These are phyloP conservation scores for Quercus variabilis DNA, from an alignment of 306 rosid species.

Conservation along the genomic window DNA sequence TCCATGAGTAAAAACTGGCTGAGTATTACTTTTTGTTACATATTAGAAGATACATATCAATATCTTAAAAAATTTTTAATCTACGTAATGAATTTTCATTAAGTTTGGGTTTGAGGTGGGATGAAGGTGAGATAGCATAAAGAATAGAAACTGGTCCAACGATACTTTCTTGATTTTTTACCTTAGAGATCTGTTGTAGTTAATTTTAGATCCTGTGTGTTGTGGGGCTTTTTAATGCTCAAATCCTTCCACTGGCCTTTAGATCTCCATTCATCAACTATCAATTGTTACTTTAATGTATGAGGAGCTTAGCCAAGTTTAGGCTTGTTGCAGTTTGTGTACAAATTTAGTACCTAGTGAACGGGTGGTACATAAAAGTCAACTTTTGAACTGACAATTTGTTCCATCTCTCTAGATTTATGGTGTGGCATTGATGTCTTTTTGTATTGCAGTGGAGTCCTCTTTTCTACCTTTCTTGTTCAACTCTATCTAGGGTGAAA, in stretches of 20 bases:
- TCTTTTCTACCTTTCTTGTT: neutral
- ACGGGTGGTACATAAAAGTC: neutral
- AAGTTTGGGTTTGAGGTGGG: neutral
- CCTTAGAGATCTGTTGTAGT: neutral
- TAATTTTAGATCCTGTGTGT: neutral
- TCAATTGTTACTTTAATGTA: neutral
- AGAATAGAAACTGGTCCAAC: neutral
- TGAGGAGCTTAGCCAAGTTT: neutral
- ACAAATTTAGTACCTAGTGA: neutral
- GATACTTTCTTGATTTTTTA: neutral
- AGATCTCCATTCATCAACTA: neutral
- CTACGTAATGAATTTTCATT: too few species aligned
- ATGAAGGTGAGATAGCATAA: neutral
- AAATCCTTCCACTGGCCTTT: slow-evolving; percentile 7
- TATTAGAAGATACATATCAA: neutral
- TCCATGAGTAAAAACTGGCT: neutral
- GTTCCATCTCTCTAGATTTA: neutral
- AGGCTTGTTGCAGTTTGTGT: neutral
- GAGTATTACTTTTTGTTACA: neutral
- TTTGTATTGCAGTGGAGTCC: neutral
- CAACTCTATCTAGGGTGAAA: neutral
- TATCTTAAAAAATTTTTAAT: neutral
- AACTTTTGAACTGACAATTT: neutral
- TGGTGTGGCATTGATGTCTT: neutral
- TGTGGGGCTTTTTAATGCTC: neutral